These are phyloP conservation scores for Paramecium bursaria DNA, from an alignment of 73 alveolate species.

Conservation along the genomic window DNA sequence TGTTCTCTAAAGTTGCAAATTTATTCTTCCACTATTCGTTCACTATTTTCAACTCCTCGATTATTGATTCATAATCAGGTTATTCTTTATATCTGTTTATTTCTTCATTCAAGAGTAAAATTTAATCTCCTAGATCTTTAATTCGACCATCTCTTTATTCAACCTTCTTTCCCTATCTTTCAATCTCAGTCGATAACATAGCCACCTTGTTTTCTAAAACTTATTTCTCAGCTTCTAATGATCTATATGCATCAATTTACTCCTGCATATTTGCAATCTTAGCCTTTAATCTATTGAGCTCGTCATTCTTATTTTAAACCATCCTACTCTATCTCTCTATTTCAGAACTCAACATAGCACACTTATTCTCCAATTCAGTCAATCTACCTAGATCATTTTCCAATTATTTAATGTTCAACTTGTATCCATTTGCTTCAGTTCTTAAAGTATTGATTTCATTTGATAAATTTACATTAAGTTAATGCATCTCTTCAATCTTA, in stretches of 20 bases:
- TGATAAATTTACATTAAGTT: background rate
- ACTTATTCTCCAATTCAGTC: constrained; percentile 41
- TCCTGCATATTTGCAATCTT: background rate
- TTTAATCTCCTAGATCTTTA: background rate
- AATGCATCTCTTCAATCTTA: constrained; percentile 12
- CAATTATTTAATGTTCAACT: constrained; percentile 28
- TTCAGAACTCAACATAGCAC: constrained; percentile 41
- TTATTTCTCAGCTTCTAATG: constrained; percentile 50
- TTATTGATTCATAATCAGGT: background rate
- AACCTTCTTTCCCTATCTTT: constrained; percentile 13
- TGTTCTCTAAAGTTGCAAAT: background rate
- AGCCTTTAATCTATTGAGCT: constrained; percentile 3
- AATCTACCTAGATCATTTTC: constrained; percentile 57
- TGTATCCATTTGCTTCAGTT: constrained; percentile 35
- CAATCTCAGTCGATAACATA: constrained; percentile 57
- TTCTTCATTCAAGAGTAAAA: background rate
- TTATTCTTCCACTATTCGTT: constrained; percentile 28
- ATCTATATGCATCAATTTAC: constrained; percentile 26
- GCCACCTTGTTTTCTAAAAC: constrained; percentile 46
- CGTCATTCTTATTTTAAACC: constrained; percentile 27
- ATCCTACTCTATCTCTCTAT: constrained; percentile 29
- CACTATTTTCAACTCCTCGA: background rate
- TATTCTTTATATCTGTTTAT: constrained; percentile 30
- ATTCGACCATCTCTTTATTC: constrained; percentile 41
- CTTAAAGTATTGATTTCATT: constrained; percentile 31